phyloP scores from a whole-genome alignment of 1,284 basidiomycete species.

The Cutaneotrichosporon cutaneum region DNA sequence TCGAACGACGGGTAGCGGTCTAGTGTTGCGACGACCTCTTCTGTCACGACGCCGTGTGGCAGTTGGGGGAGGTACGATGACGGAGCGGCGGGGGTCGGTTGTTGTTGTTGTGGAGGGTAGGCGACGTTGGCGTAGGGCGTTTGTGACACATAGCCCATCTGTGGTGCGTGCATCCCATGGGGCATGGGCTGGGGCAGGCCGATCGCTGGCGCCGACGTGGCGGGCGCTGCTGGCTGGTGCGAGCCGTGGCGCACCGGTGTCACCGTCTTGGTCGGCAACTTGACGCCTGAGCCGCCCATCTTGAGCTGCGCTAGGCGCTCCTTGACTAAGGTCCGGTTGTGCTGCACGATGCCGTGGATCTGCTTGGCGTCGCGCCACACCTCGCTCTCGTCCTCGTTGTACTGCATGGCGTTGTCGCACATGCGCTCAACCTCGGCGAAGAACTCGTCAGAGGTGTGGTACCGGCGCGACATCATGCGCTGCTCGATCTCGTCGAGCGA shows the following conservation, averaged over 20 bases:
- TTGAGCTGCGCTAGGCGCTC: slow-evolving; percentile 19
- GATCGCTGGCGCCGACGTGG: neutral
- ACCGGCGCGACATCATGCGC: slow-evolving; percentile 65
- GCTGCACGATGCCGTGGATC: slow-evolving; percentile 39
- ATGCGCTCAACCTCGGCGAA: slow-evolving; percentile 79
- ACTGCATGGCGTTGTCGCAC: slow-evolving; percentile 85
- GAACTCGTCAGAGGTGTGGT: slow-evolving; percentile 68
- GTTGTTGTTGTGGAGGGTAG: slow-evolving; percentile 7
- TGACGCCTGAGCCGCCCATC: slow-evolving; percentile 1
- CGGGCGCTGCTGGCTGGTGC: neutral
- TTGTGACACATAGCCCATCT: slow-evolving; percentile 9
- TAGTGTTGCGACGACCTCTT: slow-evolving; percentile 46
- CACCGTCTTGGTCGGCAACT: neutral
- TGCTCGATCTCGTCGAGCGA: slow-evolving; percentile 81
- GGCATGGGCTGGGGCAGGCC: slow-evolving; percentile 3
- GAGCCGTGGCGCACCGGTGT: slow-evolving; percentile 13
- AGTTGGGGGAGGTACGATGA: slow-evolving; percentile 40
- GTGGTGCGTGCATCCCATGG: slow-evolving; percentile 12
- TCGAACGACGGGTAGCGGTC: slow-evolving; percentile 44
- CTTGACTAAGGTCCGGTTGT: slow-evolving; percentile 20
- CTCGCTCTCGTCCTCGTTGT: slow-evolving; percentile 80
- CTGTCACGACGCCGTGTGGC: slow-evolving; percentile 45
- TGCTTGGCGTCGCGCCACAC: slow-evolving; percentile 81
- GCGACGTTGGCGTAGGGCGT: neutral
- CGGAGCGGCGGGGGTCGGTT: slow-evolving; percentile 2